Percentiles rank a stretch among this genome's conserved stretches.
Evolutionary conservation across 768 basidiomycete species (phyloP).

Genomic region (Sporobolomyces roseus): DNA sequence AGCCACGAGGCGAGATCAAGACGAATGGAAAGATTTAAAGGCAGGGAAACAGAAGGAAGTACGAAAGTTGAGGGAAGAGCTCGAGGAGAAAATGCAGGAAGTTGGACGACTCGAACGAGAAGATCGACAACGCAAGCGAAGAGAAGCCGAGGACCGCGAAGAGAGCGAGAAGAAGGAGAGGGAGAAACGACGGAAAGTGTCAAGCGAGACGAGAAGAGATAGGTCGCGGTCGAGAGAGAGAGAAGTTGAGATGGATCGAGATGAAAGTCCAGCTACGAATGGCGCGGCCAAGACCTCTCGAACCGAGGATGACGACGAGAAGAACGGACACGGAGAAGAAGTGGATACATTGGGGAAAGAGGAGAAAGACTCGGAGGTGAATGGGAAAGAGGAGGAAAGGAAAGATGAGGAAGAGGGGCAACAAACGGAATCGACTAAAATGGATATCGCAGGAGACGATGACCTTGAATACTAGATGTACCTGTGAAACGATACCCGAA

Average conservation of each 20-base stretch:
- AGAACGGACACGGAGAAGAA: too few species aligned
- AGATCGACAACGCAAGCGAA: slow-evolving; percentile 24
- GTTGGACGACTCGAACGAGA: slow-evolving; percentile 18
- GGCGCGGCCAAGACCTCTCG: too few species aligned
- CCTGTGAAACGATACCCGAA: too few species aligned
- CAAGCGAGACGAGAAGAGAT: background rate
- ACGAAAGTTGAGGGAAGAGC: background rate
- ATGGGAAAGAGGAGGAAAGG: background rate
- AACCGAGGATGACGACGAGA: too few species aligned
- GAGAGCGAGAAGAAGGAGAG: background rate
- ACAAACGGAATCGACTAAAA: too few species aligned
- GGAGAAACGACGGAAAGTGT: background rate
- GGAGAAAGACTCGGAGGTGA: too few species aligned
- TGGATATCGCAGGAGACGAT: slow-evolving; percentile 17
- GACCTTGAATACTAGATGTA: slow-evolving; percentile 21
- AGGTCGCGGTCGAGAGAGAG: background rate
- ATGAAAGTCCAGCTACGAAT: too few species aligned
- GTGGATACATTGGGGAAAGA: too few species aligned
- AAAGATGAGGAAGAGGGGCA: background rate
- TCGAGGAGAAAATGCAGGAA: slow-evolving; percentile 10
- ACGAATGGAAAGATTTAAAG: slow-evolving; percentile 14
- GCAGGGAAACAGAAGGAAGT: slow-evolving; percentile 9
- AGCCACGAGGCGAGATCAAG: slow-evolving; percentile 17
- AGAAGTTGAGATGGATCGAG: background rate
- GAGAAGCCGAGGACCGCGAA: slow-evolving; percentile 17